Evolutionary conservation across 495 filamentous ascomycete species (phyloP), one percentile per base, ranked within the genome.

Genomic region (Halenospora varia): DNA sequence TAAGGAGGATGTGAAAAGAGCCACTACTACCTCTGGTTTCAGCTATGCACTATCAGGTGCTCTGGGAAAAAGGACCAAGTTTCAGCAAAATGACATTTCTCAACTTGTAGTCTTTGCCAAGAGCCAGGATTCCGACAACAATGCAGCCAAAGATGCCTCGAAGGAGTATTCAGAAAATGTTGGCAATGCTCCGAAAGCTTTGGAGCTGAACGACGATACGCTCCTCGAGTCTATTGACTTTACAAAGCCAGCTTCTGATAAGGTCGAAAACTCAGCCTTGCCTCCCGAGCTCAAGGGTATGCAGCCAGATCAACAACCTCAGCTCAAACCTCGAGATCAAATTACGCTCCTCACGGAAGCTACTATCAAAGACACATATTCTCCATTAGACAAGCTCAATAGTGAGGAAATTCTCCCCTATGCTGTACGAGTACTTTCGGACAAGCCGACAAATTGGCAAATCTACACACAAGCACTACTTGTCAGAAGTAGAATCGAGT

Each of bases 361-460:
- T 0, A 95, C 92, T 0, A 87, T 97, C 56, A 96, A 87, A 45
- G 96, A 97, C 64, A 90, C 87, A 0, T 80, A 83, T 49, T 84
- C 86, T 0, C 93, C 94, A 0, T 76, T 84, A 3, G 85, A 97
- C 67, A 88, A 88, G 1, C 77, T 97, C 24, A 97, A 92, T 0
- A 80, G 91, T 19, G 95, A 99, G 67, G 90, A 96, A 70, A 92
- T 96, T 35, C 71, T 92, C 15, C 94, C 94, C 0, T 97, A 91
- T 68, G 95, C 92, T 3, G 86, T 85, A 19, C 83, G 94, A 17
- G 95, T 97, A 0, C 79, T 99, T 18, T 79, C 88, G 15, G 91
- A 94, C 53, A 90, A 92, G 48, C 88, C 88, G 61, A 91, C 90
- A 2, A 97, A 97, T 70, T 99, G 94, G 94, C 95, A 97, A 70